These are phyloP conservation scores for Hamamelis virginiana DNA, from an alignment of 164 flowering plant species.

Conservation along the genomic window DNA sequence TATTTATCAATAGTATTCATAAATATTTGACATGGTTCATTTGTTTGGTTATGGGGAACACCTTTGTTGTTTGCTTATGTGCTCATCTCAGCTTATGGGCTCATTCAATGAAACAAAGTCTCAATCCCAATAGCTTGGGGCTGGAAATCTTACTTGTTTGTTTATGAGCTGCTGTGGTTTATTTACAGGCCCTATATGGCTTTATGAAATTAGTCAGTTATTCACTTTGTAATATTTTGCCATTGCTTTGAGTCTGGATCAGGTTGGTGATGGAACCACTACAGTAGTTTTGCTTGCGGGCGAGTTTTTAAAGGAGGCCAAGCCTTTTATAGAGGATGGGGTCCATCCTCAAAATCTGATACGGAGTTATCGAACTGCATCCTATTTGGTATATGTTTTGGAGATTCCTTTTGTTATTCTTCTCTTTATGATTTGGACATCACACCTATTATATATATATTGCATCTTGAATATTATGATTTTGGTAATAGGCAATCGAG, in stretches of 20 bases:
- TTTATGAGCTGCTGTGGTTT: too few relatives aligned
- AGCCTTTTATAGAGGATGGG: constrained; percentile 96
- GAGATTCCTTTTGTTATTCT: background rate
- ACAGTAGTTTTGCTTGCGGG: constrained; percentile 95
- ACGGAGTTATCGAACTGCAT: constrained; percentile 78
- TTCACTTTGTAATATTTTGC: background rate
- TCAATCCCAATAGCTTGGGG: too few relatives aligned
- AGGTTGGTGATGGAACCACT: constrained; percentile 99
- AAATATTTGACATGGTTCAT: too few relatives aligned
- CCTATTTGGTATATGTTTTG: constrained; percentile 47
- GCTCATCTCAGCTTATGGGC: too few relatives aligned
- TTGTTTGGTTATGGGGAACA: too few relatives aligned
- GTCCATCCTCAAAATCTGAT: constrained; percentile 93
- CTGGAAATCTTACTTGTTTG: too few relatives aligned
- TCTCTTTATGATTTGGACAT: background rate
- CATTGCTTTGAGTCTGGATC: constrained; percentile 13
- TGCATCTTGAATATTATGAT: background rate
- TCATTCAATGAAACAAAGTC: too few relatives aligned
- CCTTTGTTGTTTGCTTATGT: too few relatives aligned
- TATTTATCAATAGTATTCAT: too few relatives aligned
- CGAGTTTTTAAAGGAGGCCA: constrained; percentile 94
- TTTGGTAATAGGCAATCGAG: constrained; percentile 61
- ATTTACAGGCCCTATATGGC: too few relatives aligned
- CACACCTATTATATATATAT: background rate
- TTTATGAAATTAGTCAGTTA: background rate